Base-by-base conservation (phyloP, 2,329 filamentous ascomycete genomes). In the Penicillium hordei region DNA sequence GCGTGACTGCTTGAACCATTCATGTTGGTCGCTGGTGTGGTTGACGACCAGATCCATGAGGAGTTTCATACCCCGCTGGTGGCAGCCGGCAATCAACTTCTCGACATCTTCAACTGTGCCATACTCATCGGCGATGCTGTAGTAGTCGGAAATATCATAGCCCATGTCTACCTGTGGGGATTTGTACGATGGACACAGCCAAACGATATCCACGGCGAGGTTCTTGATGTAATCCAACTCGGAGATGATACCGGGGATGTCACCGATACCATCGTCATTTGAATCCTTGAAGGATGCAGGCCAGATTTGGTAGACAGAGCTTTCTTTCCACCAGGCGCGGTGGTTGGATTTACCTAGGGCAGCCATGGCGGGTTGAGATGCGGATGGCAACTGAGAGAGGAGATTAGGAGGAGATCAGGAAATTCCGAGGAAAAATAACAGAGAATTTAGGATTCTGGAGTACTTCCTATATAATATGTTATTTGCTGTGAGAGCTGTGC, bases 31-130 rank as follows among this genome's bases (percentile, higher is more conserved):
- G 3, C 85, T 89, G 0, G 89, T 91, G 70, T 93, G 89, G 64
- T 92, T 93, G 60, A 92, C 82, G 2, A 93, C 89, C 3, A 93
- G 78, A 68, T 93, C 89, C 58, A 92, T 81, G 56, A 93, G 85
- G 12, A 92, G 74, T 63, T 83, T 85, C 83, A 92, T 89, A 3
- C 82, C 85, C 4, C 86, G 80, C 17, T 80, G 72, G 59, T 89
- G 86, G 40, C 83, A 81, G 45, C 82, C 83, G 27, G 79, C 68
- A 49, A 89, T 86, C 36, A 91, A 71, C 0, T 75, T 73, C 56
- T 90, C 86, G 49, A 89, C 83, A 67, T 91, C 87, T 58, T 79
- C 76, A 8, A 91, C 76, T 0, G 86, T 86, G 38, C 88, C 88
- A 64, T 90, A 91, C 0, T 83, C 82, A 2, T 79, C 75, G 64